A percentile compares a stretch with the other conserved stretches of the same genome.
Conservation (phyloP, 306 rosid genomes). For the Cercis canadensis region DNA sequence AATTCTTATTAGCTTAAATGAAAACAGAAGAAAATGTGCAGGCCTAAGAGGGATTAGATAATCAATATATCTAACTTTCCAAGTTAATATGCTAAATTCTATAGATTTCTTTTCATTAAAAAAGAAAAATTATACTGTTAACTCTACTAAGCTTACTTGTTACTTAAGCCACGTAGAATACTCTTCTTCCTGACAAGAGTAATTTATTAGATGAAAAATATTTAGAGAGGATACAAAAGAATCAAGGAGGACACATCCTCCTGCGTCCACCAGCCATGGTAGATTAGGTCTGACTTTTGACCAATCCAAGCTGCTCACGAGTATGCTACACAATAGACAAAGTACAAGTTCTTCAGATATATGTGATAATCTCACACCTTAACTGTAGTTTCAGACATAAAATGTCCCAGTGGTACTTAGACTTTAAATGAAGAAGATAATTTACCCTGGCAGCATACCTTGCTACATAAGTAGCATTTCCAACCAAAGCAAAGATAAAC, state of each 20-base stretch:
- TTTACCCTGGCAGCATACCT: conserved; percentile 52
- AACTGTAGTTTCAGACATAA: conserved; percentile 12
- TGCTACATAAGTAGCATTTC: conserved; percentile 76
- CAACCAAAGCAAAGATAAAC: conserved; percentile 84
- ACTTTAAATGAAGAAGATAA: conserved; percentile 21
- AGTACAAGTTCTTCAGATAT: conserved; percentile 13
- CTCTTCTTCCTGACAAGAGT: conserved; percentile 30
- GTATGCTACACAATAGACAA: conserved; percentile 58
- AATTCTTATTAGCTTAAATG: conserved; percentile 15
- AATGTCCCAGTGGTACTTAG: conserved; percentile 18
- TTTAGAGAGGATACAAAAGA: conserved; percentile 68
- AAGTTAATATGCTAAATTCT: conserved; percentile 28
- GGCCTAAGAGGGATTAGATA: conserved; percentile 9
- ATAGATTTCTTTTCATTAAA: too few relatives aligned
- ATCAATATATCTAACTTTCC: too few relatives aligned
- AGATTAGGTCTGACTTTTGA: conserved; percentile 68
- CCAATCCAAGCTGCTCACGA: conserved; percentile 76
- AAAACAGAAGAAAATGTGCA: not conserved
- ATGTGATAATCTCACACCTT: conserved; percentile 22
- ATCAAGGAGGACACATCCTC: conserved; percentile 86
- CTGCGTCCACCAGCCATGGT: conserved; percentile 93
- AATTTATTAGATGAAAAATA: conserved; percentile 28
- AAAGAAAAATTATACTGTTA: too few relatives aligned
- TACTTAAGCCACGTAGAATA: conserved; percentile 16
- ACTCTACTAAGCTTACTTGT: too few relatives aligned